These are phyloP conservation scores for Pneumocystis murina DNA, from an alignment of 1,139 yeast species.

Conservation along the genomic window DNA sequence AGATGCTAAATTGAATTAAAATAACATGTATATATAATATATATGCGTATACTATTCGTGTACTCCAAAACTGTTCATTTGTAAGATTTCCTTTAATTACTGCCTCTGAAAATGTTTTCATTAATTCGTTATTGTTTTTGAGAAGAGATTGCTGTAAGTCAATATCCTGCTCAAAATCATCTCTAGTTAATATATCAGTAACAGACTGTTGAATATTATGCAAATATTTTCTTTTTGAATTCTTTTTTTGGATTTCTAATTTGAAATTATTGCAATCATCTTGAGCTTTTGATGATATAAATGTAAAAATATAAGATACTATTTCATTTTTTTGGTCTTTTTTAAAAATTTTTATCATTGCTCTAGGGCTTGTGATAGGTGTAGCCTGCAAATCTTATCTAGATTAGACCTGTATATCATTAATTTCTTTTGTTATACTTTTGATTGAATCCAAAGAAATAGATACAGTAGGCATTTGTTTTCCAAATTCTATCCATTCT, in stretches of 20 bases:
- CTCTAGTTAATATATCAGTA: conserved; percentile 1
- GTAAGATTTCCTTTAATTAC: conserved; percentile 47
- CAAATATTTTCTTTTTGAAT: not conserved
- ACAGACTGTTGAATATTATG: not conserved
- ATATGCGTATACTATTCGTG: conserved; percentile 33
- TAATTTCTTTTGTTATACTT: not conserved
- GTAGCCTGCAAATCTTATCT: conserved; percentile 9
- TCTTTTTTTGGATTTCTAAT: not conserved
- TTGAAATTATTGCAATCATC: conserved; percentile 6
- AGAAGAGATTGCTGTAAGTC: conserved; percentile 66
- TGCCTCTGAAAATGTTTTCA: conserved; percentile 70
- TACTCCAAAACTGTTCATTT: conserved; percentile 77
- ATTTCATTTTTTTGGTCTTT: conserved; percentile 7
- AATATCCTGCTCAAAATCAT: conserved; percentile 30
- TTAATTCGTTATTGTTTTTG: conserved; percentile 51
- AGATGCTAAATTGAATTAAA: conserved; percentile 29
- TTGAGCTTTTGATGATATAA: conserved; percentile 3
- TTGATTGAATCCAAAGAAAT: conserved; percentile 9
- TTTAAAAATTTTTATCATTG: conserved; percentile 7
- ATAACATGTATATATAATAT: not conserved
- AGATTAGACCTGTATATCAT: not conserved
- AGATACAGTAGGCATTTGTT: conserved; percentile 5
- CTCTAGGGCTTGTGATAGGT: conserved; percentile 7
- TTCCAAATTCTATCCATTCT: conserved; percentile 9
- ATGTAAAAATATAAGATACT: conserved; percentile 9